Base-by-base conservation (phyloP, 1,139 yeast genomes). In the Debaryomycetaceae sp. region DNA sequence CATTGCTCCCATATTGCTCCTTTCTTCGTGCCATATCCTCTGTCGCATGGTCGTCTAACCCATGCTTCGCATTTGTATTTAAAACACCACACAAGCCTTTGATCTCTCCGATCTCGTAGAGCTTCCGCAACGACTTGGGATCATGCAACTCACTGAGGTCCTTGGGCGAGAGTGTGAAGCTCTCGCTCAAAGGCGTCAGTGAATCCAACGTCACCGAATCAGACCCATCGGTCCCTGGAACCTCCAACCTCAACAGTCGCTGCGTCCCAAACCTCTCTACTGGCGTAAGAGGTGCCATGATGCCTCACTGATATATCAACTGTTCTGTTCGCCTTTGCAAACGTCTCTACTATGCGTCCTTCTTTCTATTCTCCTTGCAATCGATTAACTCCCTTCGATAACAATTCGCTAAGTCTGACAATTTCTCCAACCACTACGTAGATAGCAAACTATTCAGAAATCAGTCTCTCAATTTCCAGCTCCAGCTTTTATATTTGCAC, bases 1-100 rank as follows among this genome's bases (percentile, higher is more conserved):
- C 65, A 61, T 93, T 93, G 23, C 63, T 66, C 30, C 96, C 97
- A 62, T 80, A 95, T 17, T 62, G 63, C 14, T 59, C 51, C 8
- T 55, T 55, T 41, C 97, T 68, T 17, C 49, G 54, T 11, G 58
- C 50, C 11, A 59, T 42, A 44, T 70, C 76, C 11, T 48, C 41
- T 6, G 49, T 45, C 42, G 70, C 65, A 8, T 58, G 43, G 6
- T 58, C 60, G 34, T 68, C 55, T 13, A 85, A 61, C 0, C 91
- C 93, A 3, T 55, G 53, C 2, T 50, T 46, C 2, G 60, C 46
- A 47, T 78, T 68, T 1, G 85, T 72, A 38, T 70, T 57, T 45
- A 76, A 69, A 38, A 53, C 56, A 37, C 48, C 44, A 11, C 53
- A 57, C 41, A 63, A 68, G 27, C 40, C 54, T 39, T 55, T 56